Conservation (phyloP, 805 yeast genomes). For the Candida anglica region DNA sequence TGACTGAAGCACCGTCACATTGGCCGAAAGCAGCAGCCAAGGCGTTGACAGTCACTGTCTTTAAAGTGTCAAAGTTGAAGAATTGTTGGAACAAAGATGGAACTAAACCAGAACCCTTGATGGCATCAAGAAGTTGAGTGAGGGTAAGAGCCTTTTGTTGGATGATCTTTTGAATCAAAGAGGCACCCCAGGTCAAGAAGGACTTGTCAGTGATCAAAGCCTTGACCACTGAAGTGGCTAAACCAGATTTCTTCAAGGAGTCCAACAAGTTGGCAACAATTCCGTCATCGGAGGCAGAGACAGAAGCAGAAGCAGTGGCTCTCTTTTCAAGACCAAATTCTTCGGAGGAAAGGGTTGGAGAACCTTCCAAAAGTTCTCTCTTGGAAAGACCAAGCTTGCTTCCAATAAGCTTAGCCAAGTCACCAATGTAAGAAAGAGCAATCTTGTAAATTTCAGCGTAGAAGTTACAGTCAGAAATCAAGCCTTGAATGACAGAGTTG, state of each 20-base stretch:
- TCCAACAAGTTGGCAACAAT: slow-evolving; percentile 35
- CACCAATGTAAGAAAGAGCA: slow-evolving; percentile 25
- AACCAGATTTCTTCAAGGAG: slow-evolving; percentile 40
- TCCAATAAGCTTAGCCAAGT: slow-evolving; percentile 25
- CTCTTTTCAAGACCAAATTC: slow-evolving; percentile 1
- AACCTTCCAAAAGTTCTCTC: slow-evolving; percentile 9
- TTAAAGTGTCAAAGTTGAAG: slow-evolving; percentile 34
- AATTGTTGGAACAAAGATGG: slow-evolving; percentile 33
- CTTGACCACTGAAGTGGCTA: slow-evolving; percentile 34
- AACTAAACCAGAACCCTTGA: slow-evolving; percentile 34
- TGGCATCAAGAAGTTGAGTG: slow-evolving; percentile 22
- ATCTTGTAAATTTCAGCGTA: slow-evolving; percentile 36
- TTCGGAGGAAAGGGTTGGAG: slow-evolving; percentile 1
- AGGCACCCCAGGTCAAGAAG: slow-evolving; percentile 36
- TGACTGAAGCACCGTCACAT: slow-evolving; percentile 28
- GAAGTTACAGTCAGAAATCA: slow-evolving; percentile 35
- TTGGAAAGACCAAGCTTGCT: slow-evolving; percentile 12
- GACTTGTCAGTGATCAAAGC: slow-evolving; percentile 32
- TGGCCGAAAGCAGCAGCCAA: slow-evolving; percentile 39
- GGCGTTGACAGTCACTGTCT: slow-evolving; percentile 37
- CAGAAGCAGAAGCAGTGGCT: slow-evolving; percentile 2
- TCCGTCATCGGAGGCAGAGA: slow-evolving; percentile 3
- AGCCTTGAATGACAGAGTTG: slow-evolving; percentile 27
- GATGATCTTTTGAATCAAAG: slow-evolving; percentile 28
- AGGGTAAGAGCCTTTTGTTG: slow-evolving; percentile 23